Percentiles rank a stretch among this genome's conserved stretches.
These are phyloP conservation scores for Cryptomeria japonica DNA, from an alignment of 75 land plant species.

Conservation along the genomic window DNA sequence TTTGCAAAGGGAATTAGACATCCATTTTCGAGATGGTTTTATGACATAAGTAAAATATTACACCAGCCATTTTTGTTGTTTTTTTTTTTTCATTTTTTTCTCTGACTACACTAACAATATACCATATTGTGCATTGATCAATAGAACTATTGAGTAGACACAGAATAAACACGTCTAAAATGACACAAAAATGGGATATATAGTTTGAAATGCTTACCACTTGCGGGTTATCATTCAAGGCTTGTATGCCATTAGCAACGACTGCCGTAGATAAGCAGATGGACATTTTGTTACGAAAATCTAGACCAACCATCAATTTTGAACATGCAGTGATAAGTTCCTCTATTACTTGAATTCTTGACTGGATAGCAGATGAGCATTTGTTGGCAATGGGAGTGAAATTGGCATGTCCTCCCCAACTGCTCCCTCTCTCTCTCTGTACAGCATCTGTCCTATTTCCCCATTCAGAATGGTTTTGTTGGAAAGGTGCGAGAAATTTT, in stretches of 20 bases:
- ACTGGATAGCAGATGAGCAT: no score
- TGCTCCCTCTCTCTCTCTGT: no score
- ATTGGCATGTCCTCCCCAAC: no score
- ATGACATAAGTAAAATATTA: not conserved
- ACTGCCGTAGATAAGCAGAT: constrained; percentile 52
- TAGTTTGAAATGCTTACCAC: constrained; percentile 42
- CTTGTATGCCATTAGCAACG: constrained; percentile 75
- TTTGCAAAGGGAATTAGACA: not conserved
- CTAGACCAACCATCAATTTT: constrained; percentile 13
- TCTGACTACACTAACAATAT: not conserved
- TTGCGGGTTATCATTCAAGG: constrained; percentile 75
- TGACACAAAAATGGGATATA: not conserved
- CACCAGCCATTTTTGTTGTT: not conserved
- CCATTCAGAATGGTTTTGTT: no score
- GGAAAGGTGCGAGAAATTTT: no score
- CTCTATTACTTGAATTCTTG: not conserved
- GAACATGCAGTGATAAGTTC: not conserved
- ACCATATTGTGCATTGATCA: not conserved
- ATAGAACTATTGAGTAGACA: not conserved
- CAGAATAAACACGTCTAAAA: not conserved
- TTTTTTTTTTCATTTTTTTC: not conserved
- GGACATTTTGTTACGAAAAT: constrained; percentile 28
- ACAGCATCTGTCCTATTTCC: no score
- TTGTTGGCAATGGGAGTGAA: no score
- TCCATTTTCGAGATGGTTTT: not conserved